Percentiles rank a stretch among this genome's conserved stretches.
These are phyloP conservation scores for Talaromyces proteolyticus DNA, from an alignment of 495 filamentous ascomycete genomes.

Conservation along the genomic window DNA sequence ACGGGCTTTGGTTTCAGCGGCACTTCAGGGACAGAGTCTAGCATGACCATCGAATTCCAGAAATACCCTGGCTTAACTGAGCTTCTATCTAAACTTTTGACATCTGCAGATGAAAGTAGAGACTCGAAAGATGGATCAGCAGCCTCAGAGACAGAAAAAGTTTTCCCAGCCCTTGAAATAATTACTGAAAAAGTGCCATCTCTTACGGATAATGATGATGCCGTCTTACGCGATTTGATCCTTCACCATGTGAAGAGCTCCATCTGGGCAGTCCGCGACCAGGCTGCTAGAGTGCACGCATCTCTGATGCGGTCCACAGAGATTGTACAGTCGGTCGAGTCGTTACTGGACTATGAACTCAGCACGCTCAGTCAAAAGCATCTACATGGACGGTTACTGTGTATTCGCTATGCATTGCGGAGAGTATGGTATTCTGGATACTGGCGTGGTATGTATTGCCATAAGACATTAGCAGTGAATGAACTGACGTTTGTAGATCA, in stretches of 20 bases:
- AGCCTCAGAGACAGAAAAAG: constrained; percentile 53
- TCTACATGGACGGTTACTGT: constrained; percentile 57
- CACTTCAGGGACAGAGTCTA: constrained; percentile 34
- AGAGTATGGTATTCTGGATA: constrained; percentile 27
- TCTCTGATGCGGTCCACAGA: constrained; percentile 50
- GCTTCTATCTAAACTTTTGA: constrained; percentile 62
- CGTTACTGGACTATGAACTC: constrained; percentile 34
- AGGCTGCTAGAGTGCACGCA: constrained; percentile 75
- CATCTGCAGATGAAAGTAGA: constrained; percentile 31
- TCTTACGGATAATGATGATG: constrained; percentile 23
- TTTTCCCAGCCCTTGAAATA: constrained; percentile 85
- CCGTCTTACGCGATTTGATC: constrained; percentile 27
- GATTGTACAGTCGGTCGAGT: constrained; percentile 42
- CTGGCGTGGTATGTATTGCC: constrained; percentile 26
- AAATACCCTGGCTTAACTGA: constrained; percentile 66
- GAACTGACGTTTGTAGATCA: constrained; percentile 16
- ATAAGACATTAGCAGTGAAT: not conserved
- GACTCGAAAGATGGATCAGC: constrained; percentile 27
- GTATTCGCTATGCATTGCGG: constrained; percentile 41
- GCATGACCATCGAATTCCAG: constrained; percentile 39
- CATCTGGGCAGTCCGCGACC: constrained; percentile 86
- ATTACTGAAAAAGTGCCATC: constrained; percentile 49
- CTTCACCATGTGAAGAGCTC: constrained; percentile 53
- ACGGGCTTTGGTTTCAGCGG: constrained; percentile 33
- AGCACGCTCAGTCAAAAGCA: constrained; percentile 45